Evolutionary conservation across 225 moss, liverwort and hornwort genomes (phyloP).

Genomic region (Thuidium tamariscinum): DNA sequence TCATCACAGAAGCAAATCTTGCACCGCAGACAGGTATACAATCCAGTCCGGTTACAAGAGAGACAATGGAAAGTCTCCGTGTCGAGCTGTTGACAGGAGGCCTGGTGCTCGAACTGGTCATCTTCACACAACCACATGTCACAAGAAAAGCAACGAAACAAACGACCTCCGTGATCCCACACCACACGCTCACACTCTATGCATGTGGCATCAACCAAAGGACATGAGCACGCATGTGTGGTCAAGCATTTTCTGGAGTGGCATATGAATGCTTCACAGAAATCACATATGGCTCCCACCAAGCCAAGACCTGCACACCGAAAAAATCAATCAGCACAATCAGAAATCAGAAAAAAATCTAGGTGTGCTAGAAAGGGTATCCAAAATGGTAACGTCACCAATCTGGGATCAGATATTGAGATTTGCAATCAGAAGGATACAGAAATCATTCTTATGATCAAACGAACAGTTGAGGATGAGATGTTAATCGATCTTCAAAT

Average conservation of each 20-base stretch:
- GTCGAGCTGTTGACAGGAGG: slow-evolving; percentile 97
- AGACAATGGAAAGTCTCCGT: slow-evolving; percentile 95
- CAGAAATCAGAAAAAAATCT: not conserved
- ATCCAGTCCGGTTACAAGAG: slow-evolving; percentile 85
- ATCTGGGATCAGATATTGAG: not conserved
- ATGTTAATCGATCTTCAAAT: not conserved
- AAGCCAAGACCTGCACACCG: slow-evolving; percentile 64
- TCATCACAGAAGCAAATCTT: slow-evolving; percentile 98
- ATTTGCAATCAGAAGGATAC: not conserved
- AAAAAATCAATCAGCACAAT: not conserved
- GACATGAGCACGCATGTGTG: slow-evolving; percentile 91
- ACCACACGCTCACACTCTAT: slow-evolving; percentile 92
- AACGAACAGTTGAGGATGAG: not conserved
- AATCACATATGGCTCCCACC: slow-evolving; percentile 94
- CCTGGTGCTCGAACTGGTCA: slow-evolving; percentile 98
- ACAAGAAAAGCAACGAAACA: slow-evolving; percentile 92
- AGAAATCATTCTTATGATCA: not conserved
- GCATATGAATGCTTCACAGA: slow-evolving; percentile 95
- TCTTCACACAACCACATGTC: slow-evolving; percentile 99
- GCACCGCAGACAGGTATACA: slow-evolving; percentile 90
- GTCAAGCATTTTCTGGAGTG: slow-evolving; percentile 90
- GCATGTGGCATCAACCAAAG: slow-evolving; percentile 77
- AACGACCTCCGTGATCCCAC: slow-evolving; percentile 96
- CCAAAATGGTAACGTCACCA: not conserved
- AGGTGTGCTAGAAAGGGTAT: not conserved